These are phyloP conservation scores for Linum usitatissimum DNA, from an alignment of 345 rosid species.

Conservation along the genomic window DNA sequence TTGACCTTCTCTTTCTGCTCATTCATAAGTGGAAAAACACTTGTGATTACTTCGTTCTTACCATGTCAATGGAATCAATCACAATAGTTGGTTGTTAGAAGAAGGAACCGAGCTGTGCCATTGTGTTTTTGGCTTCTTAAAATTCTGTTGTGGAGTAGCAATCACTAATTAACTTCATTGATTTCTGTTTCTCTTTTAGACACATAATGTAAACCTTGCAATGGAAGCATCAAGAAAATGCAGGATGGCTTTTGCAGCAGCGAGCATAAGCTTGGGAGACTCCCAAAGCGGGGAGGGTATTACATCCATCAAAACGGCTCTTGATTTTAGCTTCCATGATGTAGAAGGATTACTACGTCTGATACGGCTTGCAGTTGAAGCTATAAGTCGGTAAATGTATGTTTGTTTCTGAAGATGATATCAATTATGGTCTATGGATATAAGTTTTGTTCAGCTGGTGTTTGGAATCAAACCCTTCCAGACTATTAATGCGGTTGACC, in stretches of 20 bases:
- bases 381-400: slow-evolving; percentile 38
- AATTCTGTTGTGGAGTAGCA: too few species aligned
- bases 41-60: background rate
- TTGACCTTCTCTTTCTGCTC: background rate
- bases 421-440: background rate
- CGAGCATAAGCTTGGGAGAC: slow-evolving; percentile 39
- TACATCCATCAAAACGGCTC: slow-evolving; percentile 60
- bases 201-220: slow-evolving; percentile 67
- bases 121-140: background rate
- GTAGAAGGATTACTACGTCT: slow-evolving; percentile 64
- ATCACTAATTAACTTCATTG: background rate
- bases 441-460: background rate
- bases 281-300: slow-evolving; percentile 47
- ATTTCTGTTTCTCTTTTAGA: slow-evolving; percentile 32
- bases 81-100: background rate
- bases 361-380: slow-evolving; percentile 78
- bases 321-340: slow-evolving; percentile 92
- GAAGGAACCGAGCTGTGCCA: background rate
- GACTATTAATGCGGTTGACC: background rate
- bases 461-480: background rate
- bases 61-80: background rate
- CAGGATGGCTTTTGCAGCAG: slow-evolving; percentile 51
- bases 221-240: slow-evolving; percentile 98
- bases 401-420: slow-evolving; percentile 16
- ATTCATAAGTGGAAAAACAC: background rate